Evolutionary conservation across 495 filamentous ascomycete species (phyloP).

Genomic region (Aspergillus avenaceus): DNA sequence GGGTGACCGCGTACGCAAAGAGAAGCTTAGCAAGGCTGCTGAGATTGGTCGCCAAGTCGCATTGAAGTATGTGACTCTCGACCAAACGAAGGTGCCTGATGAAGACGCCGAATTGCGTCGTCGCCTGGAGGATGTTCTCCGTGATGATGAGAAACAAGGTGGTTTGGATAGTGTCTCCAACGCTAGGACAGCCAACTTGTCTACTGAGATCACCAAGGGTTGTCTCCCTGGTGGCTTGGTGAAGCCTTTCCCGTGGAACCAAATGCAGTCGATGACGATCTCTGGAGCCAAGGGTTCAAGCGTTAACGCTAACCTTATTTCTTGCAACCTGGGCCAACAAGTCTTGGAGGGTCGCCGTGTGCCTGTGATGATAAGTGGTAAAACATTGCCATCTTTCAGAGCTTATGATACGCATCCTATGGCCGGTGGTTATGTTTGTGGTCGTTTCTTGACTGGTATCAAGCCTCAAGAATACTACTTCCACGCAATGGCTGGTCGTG

Average conservation of each 20-base stretch:
- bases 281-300: slow-evolving; percentile 91
- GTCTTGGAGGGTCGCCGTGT: slow-evolving; percentile 93
- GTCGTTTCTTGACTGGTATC: slow-evolving; percentile 97
- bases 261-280: slow-evolving; percentile 98
- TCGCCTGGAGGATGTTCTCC: slow-evolving; percentile 82
- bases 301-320: slow-evolving; percentile 97
- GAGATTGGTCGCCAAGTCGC: slow-evolving; percentile 80
- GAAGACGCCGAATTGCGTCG: slow-evolving; percentile 66
- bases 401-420: slow-evolving; percentile 85
- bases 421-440: slow-evolving; percentile 89
- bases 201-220: slow-evolving; percentile 68
- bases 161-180: slow-evolving; percentile 85
- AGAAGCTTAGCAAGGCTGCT: slow-evolving; percentile 64
- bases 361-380: slow-evolving; percentile 96
- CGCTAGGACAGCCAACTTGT: slow-evolving; percentile 62
- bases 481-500: slow-evolving; percentile 98
- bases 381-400: slow-evolving; percentile 90
- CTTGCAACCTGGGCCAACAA: slow-evolving; percentile 95
- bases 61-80: slow-evolving; percentile 87
- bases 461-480: slow-evolving; percentile 98
- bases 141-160: slow-evolving; percentile 85
- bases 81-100: slow-evolving; percentile 50
- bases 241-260: slow-evolving; percentile 93
- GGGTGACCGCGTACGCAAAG: slow-evolving; percentile 67
- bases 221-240: slow-evolving; percentile 80